Evolutionary conservation across 1,284 basidiomycete genomes (phyloP).

Genomic region (Tilletiopsis washingtonensis): DNA sequence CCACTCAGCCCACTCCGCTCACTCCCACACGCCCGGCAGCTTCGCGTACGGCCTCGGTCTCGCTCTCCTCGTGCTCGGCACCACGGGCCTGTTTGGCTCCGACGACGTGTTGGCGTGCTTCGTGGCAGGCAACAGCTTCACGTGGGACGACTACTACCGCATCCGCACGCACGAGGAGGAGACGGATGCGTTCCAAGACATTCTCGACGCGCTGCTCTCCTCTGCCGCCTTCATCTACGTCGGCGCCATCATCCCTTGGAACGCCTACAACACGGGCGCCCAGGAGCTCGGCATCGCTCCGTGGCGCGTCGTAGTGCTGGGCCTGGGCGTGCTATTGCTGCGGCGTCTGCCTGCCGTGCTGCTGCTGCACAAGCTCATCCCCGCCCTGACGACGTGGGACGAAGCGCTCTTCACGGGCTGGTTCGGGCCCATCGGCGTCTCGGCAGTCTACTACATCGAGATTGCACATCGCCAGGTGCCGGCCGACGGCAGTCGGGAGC

Average conservation of each 20-base stretch:
- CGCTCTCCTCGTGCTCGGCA: constrained; percentile 48
- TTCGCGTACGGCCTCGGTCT: constrained; percentile 48
- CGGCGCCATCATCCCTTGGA: constrained; percentile 48
- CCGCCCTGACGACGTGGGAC: constrained; percentile 29
- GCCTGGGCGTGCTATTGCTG: constrained; percentile 29
- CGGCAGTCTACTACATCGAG: constrained; percentile 52
- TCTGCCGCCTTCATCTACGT: constrained; percentile 50
- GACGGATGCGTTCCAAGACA: constrained; percentile 53
- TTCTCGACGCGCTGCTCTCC: constrained; percentile 54
- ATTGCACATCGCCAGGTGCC: constrained; percentile 51
- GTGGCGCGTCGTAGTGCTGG: constrained; percentile 42
- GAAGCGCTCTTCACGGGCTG: constrained; percentile 42
- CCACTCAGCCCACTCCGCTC: no score
- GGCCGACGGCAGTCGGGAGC: constrained; percentile 47
- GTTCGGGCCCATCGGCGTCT: constrained; percentile 46
- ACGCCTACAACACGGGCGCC: constrained; percentile 10
- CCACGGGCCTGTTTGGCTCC: constrained; percentile 49
- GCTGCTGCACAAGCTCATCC: constrained; percentile 28
- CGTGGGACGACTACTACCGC: constrained; percentile 50
- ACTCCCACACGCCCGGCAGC: constrained; percentile 25
- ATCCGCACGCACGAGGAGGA: constrained; percentile 51
- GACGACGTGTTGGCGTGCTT: constrained; percentile 50
- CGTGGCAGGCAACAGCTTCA: constrained; percentile 48
- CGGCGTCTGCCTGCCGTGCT: constrained; percentile 43
- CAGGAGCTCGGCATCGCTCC: constrained; percentile 23